phyloP scores from a whole-genome alignment of 805 yeast genomes.

The Metschnikowia orientalis region DNA sequence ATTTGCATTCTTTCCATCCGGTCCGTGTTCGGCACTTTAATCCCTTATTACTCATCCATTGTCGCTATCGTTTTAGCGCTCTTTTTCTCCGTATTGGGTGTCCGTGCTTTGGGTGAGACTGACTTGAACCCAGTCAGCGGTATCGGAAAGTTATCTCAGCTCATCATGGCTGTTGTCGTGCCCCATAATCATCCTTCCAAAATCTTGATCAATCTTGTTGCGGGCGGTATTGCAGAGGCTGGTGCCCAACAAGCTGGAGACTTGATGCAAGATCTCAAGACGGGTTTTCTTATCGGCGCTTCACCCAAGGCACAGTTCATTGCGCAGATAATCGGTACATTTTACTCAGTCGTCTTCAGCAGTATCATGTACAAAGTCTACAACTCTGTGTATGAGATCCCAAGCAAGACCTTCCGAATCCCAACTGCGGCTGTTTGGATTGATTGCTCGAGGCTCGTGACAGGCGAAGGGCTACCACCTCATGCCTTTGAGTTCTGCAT shows the following conservation, averaged over 20 bases:
- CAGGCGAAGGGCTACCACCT: conserved; percentile 87
- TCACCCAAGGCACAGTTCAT: conserved; percentile 87
- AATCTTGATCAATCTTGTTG: conserved; percentile 78
- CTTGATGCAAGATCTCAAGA: conserved; percentile 93
- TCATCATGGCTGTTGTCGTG: conserved; percentile 76
- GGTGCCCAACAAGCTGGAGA: conserved; percentile 99
- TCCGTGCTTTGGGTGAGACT: conserved; percentile 93
- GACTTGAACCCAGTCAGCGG: conserved; percentile 97
- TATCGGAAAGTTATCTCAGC: conserved; percentile 88
- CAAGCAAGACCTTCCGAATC: conserved; percentile 73
- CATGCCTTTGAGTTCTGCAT: conserved; percentile 60
- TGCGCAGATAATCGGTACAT: conserved; percentile 86
- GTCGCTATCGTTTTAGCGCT: conserved; percentile 73
- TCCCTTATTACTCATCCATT: conserved; percentile 67
- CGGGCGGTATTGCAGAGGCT: conserved; percentile 97
- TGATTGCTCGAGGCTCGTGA: conserved; percentile 88
- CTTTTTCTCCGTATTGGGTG: conserved; percentile 78
- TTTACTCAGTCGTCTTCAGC: conserved; percentile 77
- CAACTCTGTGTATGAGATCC: conserved; percentile 78
- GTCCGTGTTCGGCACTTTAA: conserved; percentile 61
- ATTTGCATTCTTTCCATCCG: conserved; percentile 64
- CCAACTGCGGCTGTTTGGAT: conserved; percentile 98
- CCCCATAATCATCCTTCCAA: conserved; percentile 75
- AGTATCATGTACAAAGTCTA: conserved; percentile 80
- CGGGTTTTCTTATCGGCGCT: conserved; percentile 89